phyloP scores from a whole-genome alignment of 306 rosid genomes.

The Cicer bijugum region DNA sequence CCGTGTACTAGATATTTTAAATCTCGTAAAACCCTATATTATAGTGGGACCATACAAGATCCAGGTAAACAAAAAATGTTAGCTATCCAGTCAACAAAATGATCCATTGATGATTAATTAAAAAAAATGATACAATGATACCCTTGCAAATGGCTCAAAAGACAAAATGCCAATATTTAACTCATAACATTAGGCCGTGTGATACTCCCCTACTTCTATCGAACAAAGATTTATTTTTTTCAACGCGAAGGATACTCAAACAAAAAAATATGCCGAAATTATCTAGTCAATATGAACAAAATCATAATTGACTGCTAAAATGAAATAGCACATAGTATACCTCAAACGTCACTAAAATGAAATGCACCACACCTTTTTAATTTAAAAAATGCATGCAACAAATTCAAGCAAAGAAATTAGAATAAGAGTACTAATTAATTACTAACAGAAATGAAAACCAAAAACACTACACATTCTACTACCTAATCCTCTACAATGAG shows the following conservation, averaged over 20 bases:
- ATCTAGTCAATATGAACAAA: slow-evolving; percentile 24
- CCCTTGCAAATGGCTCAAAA: slow-evolving; percentile 16
- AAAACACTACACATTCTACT: background rate
- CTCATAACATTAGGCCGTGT: slow-evolving; percentile 32
- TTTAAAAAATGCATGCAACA: slow-evolving; percentile 30
- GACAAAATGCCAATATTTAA: slow-evolving; percentile 17
- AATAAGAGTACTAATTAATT: slow-evolving; percentile 29
- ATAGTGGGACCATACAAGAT: slow-evolving; percentile 7
- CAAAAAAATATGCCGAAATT: background rate
- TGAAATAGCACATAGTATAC: slow-evolving; percentile 11
- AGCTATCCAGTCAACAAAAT: background rate
- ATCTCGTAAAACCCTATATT: background rate
- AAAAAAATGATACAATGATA: background rate
- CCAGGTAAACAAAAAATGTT: no score
- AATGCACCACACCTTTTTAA: background rate
- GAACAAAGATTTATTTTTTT: slow-evolving; percentile 38
- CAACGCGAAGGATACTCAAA: background rate
- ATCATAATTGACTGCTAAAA: slow-evolving; percentile 13
- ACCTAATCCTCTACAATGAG: slow-evolving; percentile 2
- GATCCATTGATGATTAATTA: background rate
- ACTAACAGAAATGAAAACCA: background rate
- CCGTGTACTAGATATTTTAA: no score
- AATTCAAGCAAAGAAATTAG: slow-evolving; percentile 27
- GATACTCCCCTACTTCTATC: slow-evolving; percentile 13
- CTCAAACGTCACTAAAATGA: background rate